Evolutionary conservation across 257 asterid genomes (phyloP), one percentile per base, ranked within the genome.

Genomic region (Salvia hispanica): DNA sequence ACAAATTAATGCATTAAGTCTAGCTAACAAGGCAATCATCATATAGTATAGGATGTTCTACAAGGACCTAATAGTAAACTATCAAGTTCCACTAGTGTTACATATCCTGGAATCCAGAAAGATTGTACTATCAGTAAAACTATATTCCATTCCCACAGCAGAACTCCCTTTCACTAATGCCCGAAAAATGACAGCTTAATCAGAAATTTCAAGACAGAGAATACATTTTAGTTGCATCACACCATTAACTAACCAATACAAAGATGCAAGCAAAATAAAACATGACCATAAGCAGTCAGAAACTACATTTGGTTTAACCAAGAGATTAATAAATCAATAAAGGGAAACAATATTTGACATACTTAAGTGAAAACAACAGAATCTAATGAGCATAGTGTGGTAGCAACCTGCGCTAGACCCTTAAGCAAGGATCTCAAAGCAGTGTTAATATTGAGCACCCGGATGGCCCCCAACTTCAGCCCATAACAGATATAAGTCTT

Each of bases 401-500:
- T 18, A 64, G 72, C 62, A 72, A 94, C 99, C 95, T 94, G 96
- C 9, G 88, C 78, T 76, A 89, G 85, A 47, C 99, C 99, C 82
- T 91, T 94, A 39, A 94, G 95, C 88, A 94, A 76, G 36, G 99
- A 88, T 75, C 99, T 83, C 84, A 89, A 78, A 3, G 99, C 99
- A 4, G 99, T 94, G 72, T 91, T 87, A 54, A 89, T 94, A 73
- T 94, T 94, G 61, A 94, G 93, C 61, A 94, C 97, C 55, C 99
- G 83, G 69, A 94, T 79, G n/a, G 85, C 85, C 10, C 99, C 99
- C 82, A 84, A 50, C 76, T 91, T 94, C 40, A 94, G 82, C 67
- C 99, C 99, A 53, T 94, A 94, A 62, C 98, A 94, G 48, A 94
- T 94, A 45, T 94, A 94, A 0, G 94, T 87, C 80, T 94, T 94